Base-by-base conservation (phyloP, 2,329 filamentous ascomycete species). In the Fusarium lyarnte region DNA sequence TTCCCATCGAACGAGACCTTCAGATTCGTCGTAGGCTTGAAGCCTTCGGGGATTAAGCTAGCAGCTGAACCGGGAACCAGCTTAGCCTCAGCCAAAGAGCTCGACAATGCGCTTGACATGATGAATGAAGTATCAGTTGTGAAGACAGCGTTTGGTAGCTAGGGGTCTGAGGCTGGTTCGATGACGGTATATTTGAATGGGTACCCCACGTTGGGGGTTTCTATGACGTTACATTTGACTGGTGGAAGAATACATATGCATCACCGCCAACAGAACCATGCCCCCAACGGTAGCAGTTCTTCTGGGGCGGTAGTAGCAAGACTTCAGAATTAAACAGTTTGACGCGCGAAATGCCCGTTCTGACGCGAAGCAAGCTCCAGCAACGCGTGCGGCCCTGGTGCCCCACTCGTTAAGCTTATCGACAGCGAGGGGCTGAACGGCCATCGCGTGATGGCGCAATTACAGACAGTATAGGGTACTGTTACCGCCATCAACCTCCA, bases 21-120 rank as follows among this genome's bases (percentile, higher is more conserved):
- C 9, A 87, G 80, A 38, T 81, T 70, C 9, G 82, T 81, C 7
- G 78, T 80, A 3, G 86, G 85, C 47, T 77, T 78, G 76, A 88
- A 88, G 31, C 69, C 73, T 14, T 77, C 69, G 0, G 84, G 82
- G 43, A 87, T 83, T 46, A 87, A 70, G 19, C 41, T 72, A 13
- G 76, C 74, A n/a, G 82, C 83, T 6, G 80, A 63, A 14, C 84
- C 83, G 8, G 83, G 84, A 5, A 82, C 79, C n/a, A 86, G 79
- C 29, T 78, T 78, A 23, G 82, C 82, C 31, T 80, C 71, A n/a
- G 77, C 72, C 16, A 85, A 78, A 25, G 82, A 82, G 58, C 33
- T 68, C 7, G 63, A 64, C 11, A 84, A 72, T 12, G 59, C 19
- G 11, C 59, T 64, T 21, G 75, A 47, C 76, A 77, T 77, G 7